phyloP scores from a whole-genome alignment of 768 basidiomycete genomes.

The Psilocybe azurescens region DNA sequence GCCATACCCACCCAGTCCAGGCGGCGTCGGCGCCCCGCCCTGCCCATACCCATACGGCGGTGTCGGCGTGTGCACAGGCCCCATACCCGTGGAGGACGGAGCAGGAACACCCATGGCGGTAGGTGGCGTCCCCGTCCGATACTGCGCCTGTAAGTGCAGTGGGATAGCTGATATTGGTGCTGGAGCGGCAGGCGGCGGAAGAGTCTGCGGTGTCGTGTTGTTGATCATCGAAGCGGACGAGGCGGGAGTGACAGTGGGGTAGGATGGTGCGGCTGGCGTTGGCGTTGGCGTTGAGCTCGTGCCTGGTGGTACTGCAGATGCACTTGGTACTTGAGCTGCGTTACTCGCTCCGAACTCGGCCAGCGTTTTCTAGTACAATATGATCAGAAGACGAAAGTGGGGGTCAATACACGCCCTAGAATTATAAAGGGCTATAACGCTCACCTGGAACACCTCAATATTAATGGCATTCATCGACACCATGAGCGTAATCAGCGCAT shows the following conservation, averaged over 20 bases:
- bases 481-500: slow-evolving; percentile 79
- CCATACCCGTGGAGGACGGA: background rate
- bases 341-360: slow-evolving; percentile 50
- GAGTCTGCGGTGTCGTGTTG: slow-evolving; percentile 23
- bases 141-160: slow-evolving; percentile 46
- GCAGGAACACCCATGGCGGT: background rate
- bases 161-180: slow-evolving; percentile 52
- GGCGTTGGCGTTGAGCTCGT: background rate
- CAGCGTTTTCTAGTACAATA: slow-evolving; percentile 59
- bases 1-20: slow-evolving; percentile 15
- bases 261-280: slow-evolving; percentile 2
- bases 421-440: slow-evolving; percentile 14
- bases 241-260: background rate
- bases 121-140: slow-evolving; percentile 40
- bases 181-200: slow-evolving; percentile 34
- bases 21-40: slow-evolving; percentile 18
- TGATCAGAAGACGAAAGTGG: background rate
- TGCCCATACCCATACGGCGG: slow-evolving; percentile 30
- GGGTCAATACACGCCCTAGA: too few relatives aligned
- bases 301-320: slow-evolving; percentile 25
- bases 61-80: slow-evolving; percentile 27
- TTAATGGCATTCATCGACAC: slow-evolving; percentile 78
- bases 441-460: slow-evolving; percentile 76
- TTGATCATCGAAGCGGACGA: background rate
- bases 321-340: slow-evolving; percentile 20